These are phyloP conservation scores for Tremella mesenterica DNA, from an alignment of 768 basidiomycete species.

Conservation along the genomic window DNA sequence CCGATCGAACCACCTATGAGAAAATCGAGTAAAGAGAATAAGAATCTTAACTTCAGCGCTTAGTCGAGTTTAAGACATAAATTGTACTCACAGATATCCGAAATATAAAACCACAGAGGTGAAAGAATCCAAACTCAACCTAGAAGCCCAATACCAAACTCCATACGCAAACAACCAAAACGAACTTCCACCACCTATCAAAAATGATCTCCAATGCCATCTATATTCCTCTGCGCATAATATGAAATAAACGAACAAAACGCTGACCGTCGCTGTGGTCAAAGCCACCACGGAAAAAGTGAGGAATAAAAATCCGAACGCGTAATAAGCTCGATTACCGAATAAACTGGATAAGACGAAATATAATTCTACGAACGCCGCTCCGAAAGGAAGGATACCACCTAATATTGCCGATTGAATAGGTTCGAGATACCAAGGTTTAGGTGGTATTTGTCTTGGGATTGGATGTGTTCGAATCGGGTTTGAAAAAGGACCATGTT, in stretches of 20 bases:
- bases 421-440: slow-evolving; percentile 71
- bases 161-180: slow-evolving; percentile 88
- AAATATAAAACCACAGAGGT: slow-evolving; percentile 76
- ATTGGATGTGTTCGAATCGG: slow-evolving; percentile 87
- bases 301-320: slow-evolving; percentile 87
- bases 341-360: slow-evolving; percentile 86
- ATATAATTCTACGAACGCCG: slow-evolving; percentile 90
- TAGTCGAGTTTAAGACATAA: not conserved
- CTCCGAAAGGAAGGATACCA: slow-evolving; percentile 87
- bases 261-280: slow-evolving; percentile 83
- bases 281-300: slow-evolving; percentile 73
- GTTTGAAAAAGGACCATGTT: slow-evolving; percentile 72
- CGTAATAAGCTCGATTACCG: slow-evolving; percentile 62
- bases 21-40: slow-evolving; percentile 76
- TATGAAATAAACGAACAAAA: slow-evolving; percentile 61
- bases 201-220: slow-evolving; percentile 95
- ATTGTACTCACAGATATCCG: slow-evolving; percentile 59
- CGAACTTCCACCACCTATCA: slow-evolving; percentile 83
- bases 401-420: slow-evolving; percentile 72
- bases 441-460: slow-evolving; percentile 88
- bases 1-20: slow-evolving; percentile 85
- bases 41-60: slow-evolving; percentile 45
- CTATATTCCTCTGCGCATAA: slow-evolving; percentile 94
- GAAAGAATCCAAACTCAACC: slow-evolving; percentile 74
- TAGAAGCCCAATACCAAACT: slow-evolving; percentile 59